Evolutionary conservation across 164 flowering plant genomes (phyloP).

Genomic region (Santalum album): DNA sequence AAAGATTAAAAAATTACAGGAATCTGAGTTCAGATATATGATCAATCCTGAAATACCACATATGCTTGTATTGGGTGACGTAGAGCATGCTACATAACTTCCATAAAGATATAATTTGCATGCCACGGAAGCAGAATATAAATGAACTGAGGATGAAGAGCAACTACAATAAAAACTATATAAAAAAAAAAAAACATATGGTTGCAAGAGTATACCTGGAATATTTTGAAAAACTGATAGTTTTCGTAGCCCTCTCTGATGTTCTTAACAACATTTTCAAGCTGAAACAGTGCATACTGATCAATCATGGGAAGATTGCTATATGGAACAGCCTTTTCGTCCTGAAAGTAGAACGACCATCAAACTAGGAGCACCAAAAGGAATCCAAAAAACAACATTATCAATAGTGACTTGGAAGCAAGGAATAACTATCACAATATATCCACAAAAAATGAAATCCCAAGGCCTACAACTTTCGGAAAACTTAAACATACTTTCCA

Average conservation of each 20-base stretch:
- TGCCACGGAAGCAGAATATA: too few relatives aligned
- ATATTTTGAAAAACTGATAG: conserved; percentile 89
- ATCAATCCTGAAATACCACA: too few relatives aligned
- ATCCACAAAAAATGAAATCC: neutral
- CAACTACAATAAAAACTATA: too few relatives aligned
- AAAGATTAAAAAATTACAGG: too few relatives aligned
- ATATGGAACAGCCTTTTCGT: conserved; percentile 50
- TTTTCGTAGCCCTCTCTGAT: conserved; percentile 66
- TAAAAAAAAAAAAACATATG: too few relatives aligned
- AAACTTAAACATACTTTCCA: conserved; percentile 60
- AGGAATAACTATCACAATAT: too few relatives aligned
- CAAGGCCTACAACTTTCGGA: neutral
- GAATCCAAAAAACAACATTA: neutral
- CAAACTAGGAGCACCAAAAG: neutral
- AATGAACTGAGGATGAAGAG: too few relatives aligned
- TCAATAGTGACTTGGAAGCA: too few relatives aligned
- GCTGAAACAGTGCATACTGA: conserved; percentile 82
- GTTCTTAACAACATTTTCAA: conserved; percentile 69
- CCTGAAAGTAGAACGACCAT: conserved; percentile 30
- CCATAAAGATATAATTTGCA: too few relatives aligned
- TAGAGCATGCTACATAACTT: too few relatives aligned
- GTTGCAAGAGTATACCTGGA: conserved; percentile 48
- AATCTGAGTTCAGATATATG: too few relatives aligned
- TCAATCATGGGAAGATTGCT: conserved; percentile 72
- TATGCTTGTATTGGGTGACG: too few relatives aligned